Percentiles rank a stretch among this genome's conserved stretches.
These are phyloP conservation scores for Cadophora malorum DNA, from an alignment of 2,329 filamentous ascomycete species.

Conservation along the genomic window DNA sequence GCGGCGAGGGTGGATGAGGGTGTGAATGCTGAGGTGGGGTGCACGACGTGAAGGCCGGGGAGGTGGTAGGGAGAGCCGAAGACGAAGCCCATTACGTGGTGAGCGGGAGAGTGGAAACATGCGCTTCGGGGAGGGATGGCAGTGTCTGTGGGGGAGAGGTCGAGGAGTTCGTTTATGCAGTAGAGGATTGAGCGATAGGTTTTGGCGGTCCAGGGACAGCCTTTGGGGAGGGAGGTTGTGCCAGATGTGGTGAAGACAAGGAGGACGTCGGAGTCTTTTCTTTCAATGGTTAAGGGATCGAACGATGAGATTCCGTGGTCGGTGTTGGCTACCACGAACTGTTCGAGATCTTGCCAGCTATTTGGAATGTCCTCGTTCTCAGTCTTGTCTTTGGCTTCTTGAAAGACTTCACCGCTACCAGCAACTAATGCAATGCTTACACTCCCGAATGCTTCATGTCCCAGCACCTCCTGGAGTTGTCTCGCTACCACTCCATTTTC, in stretches of 20 bases:
- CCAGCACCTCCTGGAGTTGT: not conserved
- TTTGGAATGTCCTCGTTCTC: not conserved
- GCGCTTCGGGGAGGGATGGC: not conserved
- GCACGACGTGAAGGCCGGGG: conserved; percentile 37
- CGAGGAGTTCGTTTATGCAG: not conserved
- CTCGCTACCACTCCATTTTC: conserved; percentile 10
- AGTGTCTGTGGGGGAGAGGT: not conserved
- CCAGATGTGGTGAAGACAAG: conserved; percentile 97
- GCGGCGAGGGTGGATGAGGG: conserved; percentile 71
- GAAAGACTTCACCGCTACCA: not conserved
- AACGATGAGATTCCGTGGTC: not conserved
- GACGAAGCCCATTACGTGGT: conserved; percentile 17
- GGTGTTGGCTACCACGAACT: not conserved
- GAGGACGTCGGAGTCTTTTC: conserved; percentile 65
- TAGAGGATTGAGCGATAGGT: conserved; percentile 72
- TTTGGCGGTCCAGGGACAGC: conserved; percentile 82
- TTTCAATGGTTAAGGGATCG: conserved; percentile 3
- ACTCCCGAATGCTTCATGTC: not conserved
- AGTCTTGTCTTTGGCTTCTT: not conserved
- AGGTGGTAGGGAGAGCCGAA: conserved; percentile 16
- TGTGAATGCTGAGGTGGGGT: conserved; percentile 82
- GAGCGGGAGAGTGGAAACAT: not conserved
- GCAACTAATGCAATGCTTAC: not conserved
- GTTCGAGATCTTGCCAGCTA: conserved; percentile 17
- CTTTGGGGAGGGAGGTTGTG: conserved; percentile 87